These are phyloP conservation scores for Plenodomus lindquistii DNA, from an alignment of 2,329 filamentous ascomycete genomes.

Conservation along the genomic window DNA sequence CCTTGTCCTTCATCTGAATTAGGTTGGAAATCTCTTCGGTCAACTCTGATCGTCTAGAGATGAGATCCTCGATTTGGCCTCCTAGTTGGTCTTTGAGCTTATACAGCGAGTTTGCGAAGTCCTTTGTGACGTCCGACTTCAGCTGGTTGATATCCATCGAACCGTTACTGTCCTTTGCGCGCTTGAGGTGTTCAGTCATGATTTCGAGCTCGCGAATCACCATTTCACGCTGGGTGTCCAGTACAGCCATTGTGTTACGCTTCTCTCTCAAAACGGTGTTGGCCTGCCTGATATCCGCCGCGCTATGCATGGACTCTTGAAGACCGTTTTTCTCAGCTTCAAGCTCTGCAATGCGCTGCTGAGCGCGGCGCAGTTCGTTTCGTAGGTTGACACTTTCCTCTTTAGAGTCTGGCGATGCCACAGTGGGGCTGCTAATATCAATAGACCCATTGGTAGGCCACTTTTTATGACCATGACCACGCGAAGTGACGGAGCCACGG, in stretches of 20 bases:
- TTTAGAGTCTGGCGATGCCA: slow-evolving; percentile 58
- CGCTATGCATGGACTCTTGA: slow-evolving; percentile 59
- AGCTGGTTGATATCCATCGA: slow-evolving; percentile 76
- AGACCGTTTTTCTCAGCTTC: slow-evolving; percentile 71
- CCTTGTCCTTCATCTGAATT: slow-evolving; percentile 85
- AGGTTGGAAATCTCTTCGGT: slow-evolving; percentile 83
- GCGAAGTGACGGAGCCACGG: slow-evolving; percentile 45
- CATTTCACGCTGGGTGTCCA: slow-evolving; percentile 94
- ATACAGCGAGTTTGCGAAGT: slow-evolving; percentile 65
- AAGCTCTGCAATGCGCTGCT: slow-evolving; percentile 84
- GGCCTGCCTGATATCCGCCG: slow-evolving; percentile 69
- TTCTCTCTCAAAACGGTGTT: slow-evolving; percentile 91
- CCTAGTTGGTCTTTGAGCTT: slow-evolving; percentile 79
- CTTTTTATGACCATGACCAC: slow-evolving; percentile 39
- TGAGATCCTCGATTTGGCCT: slow-evolving; percentile 80
- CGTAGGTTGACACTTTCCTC: slow-evolving; percentile 56
- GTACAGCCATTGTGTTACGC: slow-evolving; percentile 89
- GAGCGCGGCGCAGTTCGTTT: slow-evolving; percentile 77
- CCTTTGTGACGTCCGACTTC: slow-evolving; percentile 64
- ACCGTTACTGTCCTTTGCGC: slow-evolving; percentile 78
- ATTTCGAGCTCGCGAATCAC: slow-evolving; percentile 91
- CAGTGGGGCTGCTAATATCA: slow-evolving; percentile 71
- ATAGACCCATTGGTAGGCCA: slow-evolving; percentile 50
- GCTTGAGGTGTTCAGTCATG: slow-evolving; percentile 83
- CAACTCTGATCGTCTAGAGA: slow-evolving; percentile 82